These are phyloP conservation scores for Blumeria graminis DNA, from an alignment of 2,329 filamentous ascomycete genomes.

Conservation along the genomic window DNA sequence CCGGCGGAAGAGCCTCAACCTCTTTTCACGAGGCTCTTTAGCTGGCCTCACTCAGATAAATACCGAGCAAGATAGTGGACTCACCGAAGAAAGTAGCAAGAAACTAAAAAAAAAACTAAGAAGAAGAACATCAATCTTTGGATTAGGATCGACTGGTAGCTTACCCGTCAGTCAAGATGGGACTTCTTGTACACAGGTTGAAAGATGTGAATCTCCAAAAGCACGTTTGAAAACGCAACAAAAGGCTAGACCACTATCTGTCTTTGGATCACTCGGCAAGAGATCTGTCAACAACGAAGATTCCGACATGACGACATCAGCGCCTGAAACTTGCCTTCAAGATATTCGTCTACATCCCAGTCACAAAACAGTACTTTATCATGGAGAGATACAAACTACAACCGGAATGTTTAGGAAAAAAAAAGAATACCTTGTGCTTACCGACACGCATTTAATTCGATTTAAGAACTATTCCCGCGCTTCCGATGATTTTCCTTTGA, in stretches of 20 bases:
- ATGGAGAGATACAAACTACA: conserved; percentile 47
- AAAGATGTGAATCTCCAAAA: conserved; percentile 9
- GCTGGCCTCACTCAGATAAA: conserved; percentile 11
- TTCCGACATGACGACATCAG: conserved; percentile 6
- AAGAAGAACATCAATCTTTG: conserved; percentile 12
- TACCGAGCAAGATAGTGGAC: conserved; percentile 6
- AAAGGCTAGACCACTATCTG: conserved; percentile 13
- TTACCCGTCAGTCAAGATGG: conserved; percentile 6
- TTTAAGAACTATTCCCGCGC: conserved; percentile 46
- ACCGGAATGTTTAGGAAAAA: conserved; percentile 48
- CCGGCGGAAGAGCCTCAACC: conserved; percentile 13
- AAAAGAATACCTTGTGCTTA: conserved; percentile 47
- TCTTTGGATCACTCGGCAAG: conserved; percentile 15
- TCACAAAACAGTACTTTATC: conserved; percentile 28
- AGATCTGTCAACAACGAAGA: conserved; percentile 11
- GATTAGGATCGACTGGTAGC: conserved; percentile 7
- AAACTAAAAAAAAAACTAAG: conserved; percentile 12
- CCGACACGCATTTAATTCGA: conserved; percentile 40
- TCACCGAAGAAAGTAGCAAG: conserved; percentile 6
- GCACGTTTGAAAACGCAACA: conserved; percentile 11
- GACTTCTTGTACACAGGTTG: conserved; percentile 8
- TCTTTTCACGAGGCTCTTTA: conserved; percentile 10
- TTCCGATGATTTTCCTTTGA: conserved; percentile 33
- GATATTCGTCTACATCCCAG: neutral
- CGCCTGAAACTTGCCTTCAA: conserved; percentile 11